phyloP scores from a whole-genome alignment of 2,329 filamentous ascomycete genomes.

The Calonectria hawksworthii region DNA sequence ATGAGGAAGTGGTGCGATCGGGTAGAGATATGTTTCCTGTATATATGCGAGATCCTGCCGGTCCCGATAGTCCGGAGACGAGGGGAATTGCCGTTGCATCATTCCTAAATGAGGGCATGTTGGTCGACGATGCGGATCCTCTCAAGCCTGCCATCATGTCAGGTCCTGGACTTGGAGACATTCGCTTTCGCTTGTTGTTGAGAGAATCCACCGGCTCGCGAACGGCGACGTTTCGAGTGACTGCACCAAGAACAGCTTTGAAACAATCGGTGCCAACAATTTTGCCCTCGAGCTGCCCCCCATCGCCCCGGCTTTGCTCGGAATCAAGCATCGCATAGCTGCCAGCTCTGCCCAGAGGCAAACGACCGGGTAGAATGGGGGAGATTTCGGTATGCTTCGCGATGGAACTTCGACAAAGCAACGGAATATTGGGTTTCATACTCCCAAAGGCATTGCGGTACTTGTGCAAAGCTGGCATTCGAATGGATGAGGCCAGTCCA shows the following conservation, averaged over 20 bases:
- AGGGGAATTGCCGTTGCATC: background rate
- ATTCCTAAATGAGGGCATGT: background rate
- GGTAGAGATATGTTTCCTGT: slow-evolving; percentile 42
- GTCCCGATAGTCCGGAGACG: background rate
- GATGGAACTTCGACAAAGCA: slow-evolving; percentile 61
- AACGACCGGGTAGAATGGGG: slow-evolving; percentile 59
- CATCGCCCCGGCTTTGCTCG: background rate
- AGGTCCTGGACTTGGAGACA: slow-evolving; percentile 44
- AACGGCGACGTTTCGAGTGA: slow-evolving; percentile 47
- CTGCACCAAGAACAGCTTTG: slow-evolving; percentile 50
- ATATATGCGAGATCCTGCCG: slow-evolving; percentile 24
- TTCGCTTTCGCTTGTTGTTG: slow-evolving; percentile 52
- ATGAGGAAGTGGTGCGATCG: slow-evolving; percentile 51
- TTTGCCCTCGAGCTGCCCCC: background rate
- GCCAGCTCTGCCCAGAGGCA: slow-evolving; percentile 52
- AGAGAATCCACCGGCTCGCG: slow-evolving; percentile 27
- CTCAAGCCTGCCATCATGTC: slow-evolving; percentile 24
- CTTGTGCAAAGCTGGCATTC: slow-evolving; percentile 52
- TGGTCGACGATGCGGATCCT: background rate
- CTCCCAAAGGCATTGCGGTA: slow-evolving; percentile 49
- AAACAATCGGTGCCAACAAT: slow-evolving; percentile 47
- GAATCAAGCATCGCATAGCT: background rate
- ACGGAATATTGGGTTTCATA: slow-evolving; percentile 58
- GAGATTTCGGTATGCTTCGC: slow-evolving; percentile 57
- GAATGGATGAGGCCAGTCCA: slow-evolving; percentile 53